Evolutionary conservation across 495 filamentous ascomycete genomes (phyloP), one percentile per base, ranked within the genome.

Genomic region (Penicillium canariense): DNA sequence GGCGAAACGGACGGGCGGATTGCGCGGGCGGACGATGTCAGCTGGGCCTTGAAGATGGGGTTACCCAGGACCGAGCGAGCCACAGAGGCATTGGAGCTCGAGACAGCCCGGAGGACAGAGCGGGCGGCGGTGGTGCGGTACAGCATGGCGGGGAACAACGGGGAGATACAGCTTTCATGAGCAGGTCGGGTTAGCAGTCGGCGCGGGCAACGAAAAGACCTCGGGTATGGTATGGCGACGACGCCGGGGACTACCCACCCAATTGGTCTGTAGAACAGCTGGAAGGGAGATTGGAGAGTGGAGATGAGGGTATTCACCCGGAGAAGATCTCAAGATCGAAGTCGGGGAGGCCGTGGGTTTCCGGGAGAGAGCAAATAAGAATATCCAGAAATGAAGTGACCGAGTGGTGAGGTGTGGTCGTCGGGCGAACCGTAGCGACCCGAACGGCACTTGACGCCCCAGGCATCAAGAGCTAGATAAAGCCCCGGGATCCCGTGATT

Each of bases 71-170:
- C 48, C 25, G 70, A 75, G 59, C 73, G 68, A 61, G 71, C 66
- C 48, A 76, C 72, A 35, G 74, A 76, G 63, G 68, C 71, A 72
- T 77, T 77, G 68, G 72, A 74, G 72, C 71, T 77, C 51, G 70
- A 68, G 61, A 74, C 38, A 47, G 79, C 73, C 60, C 77, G 71
- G 59, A 77, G 65, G 32, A 72, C 65, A 48, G 77, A 78, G 72
- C 75, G 73, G 59, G 74, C 71, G 61, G 71, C 68, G 55, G 69
- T 63, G 60, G 68, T 71, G 62, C 77, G 72, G 70, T 72, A 76
- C 48, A 80, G 46, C 77, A 81, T 81, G 59, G 64, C 72, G 60
- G 66, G 55, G 56, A 59, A 56, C 43, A 20, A 35, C 9, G 27
- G 31, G 5, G 10, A 43, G 35, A 54, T 54, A 55, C 57, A 69